Evolutionary conservation across 2,329 filamentous ascomycete species (phyloP).

Genomic region (Knufia petricola): DNA sequence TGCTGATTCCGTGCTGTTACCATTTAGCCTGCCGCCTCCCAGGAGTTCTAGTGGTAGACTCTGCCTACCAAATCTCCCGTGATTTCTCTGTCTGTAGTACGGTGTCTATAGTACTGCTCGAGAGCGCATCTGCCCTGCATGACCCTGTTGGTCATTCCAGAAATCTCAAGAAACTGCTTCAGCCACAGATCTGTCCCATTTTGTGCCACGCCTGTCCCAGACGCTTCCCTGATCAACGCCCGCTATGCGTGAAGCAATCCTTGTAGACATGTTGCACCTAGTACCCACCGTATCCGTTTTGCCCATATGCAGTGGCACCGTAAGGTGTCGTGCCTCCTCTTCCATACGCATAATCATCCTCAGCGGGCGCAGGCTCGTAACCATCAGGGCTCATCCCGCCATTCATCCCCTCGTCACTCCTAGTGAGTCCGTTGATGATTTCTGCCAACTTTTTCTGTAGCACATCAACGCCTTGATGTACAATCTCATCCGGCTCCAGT

Average conservation of each 20-base stretch:
- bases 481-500: conserved; percentile 79
- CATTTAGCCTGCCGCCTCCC: too few relatives aligned
- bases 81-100: too few relatives aligned
- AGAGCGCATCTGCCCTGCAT: too few relatives aligned
- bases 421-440: conserved; percentile 54
- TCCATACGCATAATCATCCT: conserved; percentile 53
- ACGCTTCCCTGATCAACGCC: background rate
- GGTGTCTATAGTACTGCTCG: too few relatives aligned
- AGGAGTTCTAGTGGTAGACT: too few relatives aligned
- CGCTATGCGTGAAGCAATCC: conserved; percentile 1
- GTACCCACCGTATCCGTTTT: conserved; percentile 28
- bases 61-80: too few relatives aligned
- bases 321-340: conserved; percentile 46
- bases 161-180: background rate
- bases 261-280: conserved; percentile 4
- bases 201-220: background rate
- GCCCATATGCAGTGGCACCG: conserved; percentile 54
- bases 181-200: background rate
- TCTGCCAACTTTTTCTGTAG: conserved; percentile 83
- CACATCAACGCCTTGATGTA: conserved; percentile 78
- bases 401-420: conserved; percentile 32
- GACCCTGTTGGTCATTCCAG: too few relatives aligned
- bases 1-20: too few relatives aligned
- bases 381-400: conserved; percentile 44
- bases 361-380: conserved; percentile 30